Base-by-base conservation (phyloP, 768 basidiomycete species). In the Collybiopsis confluens region DNA sequence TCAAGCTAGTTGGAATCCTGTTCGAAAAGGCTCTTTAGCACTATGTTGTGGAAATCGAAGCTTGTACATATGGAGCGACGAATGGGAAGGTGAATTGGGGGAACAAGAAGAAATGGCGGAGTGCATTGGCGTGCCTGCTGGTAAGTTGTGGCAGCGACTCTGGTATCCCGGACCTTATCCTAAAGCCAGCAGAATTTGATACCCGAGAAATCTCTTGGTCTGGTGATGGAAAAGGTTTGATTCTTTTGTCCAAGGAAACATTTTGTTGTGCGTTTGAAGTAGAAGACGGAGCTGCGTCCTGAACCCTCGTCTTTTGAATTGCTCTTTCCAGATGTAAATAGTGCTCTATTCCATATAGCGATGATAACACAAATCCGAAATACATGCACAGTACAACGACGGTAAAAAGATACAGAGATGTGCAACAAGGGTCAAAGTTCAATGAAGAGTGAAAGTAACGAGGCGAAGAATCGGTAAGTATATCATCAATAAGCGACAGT, bases 241-340 rank as follows among this genome's bases (percentile, higher is more conserved):
- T 87, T 2, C 65, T 96, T 45, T 53, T 92, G 53, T 90, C 90
- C 61, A 87, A 79, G 62, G 83, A 88, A 30, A 79, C 79, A 38
- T 96, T 93, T 63, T 95, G 92, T 64, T 91, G 90, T 64, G 88
- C 86, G 5, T 92, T 90, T 56, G 88, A 91, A 65, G 89, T 90
- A 5, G 76, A 81, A 61, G 82, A 78, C 15, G 73, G 13, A 33
- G 30, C n/a, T n/a, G n/a, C n/a, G n/a, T n/a, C n/a, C n/a, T n/a
- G n/a, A n/a, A n/a, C n/a, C n/a, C n/a, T n/a, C n/a, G n/a, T n/a
- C n/a, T n/a, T n/a, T n/a, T n/a, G n/a, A n/a, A n/a, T n/a, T n/a
- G n/a, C n/a, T n/a, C n/a, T n/a, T n/a, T n/a, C n/a, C n/a, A n/a
- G n/a, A n/a, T n/a, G n/a, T n/a, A n/a, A n/a, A n/a, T n/a, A n/a